Percentiles rank a stretch among this genome's conserved stretches.
These are phyloP conservation scores for Oxytropis ochrocephala DNA, from an alignment of 306 rosid genomes.

Conservation along the genomic window DNA sequence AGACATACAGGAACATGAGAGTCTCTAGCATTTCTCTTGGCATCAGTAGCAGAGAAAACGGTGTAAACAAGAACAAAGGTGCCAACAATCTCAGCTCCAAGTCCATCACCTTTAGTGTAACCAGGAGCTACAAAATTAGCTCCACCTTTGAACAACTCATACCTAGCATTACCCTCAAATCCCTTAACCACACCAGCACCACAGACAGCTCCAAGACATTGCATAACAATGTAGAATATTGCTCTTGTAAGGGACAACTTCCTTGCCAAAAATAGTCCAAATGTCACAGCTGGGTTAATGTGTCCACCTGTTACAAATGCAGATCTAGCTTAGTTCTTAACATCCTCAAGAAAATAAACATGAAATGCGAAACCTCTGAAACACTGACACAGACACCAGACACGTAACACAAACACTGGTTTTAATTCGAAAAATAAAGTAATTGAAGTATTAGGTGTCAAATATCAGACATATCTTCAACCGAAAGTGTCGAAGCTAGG, in stretches of 20 bases:
- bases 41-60: conserved; percentile 93
- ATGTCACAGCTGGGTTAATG: conserved; percentile 89
- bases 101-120: conserved; percentile 84
- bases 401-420: too few species aligned
- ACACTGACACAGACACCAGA: too few species aligned
- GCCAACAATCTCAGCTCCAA: conserved; percentile 84
- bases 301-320: conserved; percentile 62
- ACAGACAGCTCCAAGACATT: conserved; percentile 73
- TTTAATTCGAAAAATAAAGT: too few species aligned
- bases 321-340: conserved; percentile 14
- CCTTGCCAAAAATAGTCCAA: conserved; percentile 78
- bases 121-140: conserved; percentile 59
- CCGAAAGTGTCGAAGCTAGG: too few species aligned
- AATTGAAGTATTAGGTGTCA: too few species aligned
- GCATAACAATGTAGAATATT: conserved; percentile 72
- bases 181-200: conserved; percentile 93
- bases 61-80: conserved; percentile 89
- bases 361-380: background rate
- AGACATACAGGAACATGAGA: conserved; percentile 82
- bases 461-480: too few species aligned
- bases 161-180: conserved; percentile 35
- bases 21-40: conserved; percentile 85
- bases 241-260: conserved; percentile 78
- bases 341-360: background rate
- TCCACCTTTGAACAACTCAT: conserved; percentile 52